Base-by-base conservation (phyloP, 1,139 yeast species). In the Spencermartinsiella ligniputridi region DNA sequence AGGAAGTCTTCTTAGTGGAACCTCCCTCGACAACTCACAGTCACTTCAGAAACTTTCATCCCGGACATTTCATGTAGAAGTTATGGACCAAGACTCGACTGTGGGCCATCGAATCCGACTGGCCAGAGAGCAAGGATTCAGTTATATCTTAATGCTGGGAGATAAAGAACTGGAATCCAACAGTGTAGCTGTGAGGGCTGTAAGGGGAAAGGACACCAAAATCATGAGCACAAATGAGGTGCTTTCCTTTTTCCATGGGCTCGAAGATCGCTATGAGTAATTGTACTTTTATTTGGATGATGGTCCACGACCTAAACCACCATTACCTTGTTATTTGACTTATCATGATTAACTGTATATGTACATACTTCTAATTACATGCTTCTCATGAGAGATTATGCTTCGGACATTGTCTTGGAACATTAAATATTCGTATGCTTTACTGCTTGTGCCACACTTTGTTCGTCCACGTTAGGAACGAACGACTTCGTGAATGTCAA, bases 61-160 rank as follows among this genome's bases (percentile, higher is more conserved):
- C 6, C 72, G 76, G 52, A 74, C 79, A 52, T 87, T 86, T 62
- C 75, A 76, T 56, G 87, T 85, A 19, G 97, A 90, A 57, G 67
- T 88, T 4, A 95, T 87, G 59, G 67, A 69, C 18, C 75, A 95
- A 59, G 71, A 73, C 21, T 95, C 88, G 60, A 81, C 96, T 2
- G 80, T 90, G 19, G 92, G 95, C 0, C 77, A 75, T 47, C 74
- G 96, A 60, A 79, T 89, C 46, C 82, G 84, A 58, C 89, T 89
- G 48, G 88, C 96, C 3, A 71, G 83, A 20, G 70, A 72, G 42
- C 81, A 82, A 57, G 90, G 92, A 1, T 89, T 85, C 61, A 83
- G 88, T 13, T 92, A 78, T 60, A 78, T 92, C 40, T 69, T 90
- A 25, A 76, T 89, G 69, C 75, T 92, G 40, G 99, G 99, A 22